A percentile compares a stretch with the other conserved stretches of the same genome.
phyloP scores from a whole-genome alignment of 495 filamentous ascomycete genomes.

The Penicillium psychrofluorescens region DNA sequence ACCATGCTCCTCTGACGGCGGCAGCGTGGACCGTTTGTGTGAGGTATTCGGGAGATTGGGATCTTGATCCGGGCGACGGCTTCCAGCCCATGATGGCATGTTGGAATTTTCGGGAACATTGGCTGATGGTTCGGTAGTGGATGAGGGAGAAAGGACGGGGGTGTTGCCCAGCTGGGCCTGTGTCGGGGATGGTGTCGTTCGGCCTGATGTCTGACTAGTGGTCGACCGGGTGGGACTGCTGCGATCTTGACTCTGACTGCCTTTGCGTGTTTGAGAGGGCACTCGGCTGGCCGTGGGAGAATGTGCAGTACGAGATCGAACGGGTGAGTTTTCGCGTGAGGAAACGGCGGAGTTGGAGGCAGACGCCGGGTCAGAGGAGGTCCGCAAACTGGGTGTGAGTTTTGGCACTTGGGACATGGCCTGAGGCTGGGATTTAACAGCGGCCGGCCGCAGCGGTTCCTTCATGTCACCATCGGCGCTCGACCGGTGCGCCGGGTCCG shows the following conservation, averaged over 20 bases:
- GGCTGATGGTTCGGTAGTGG: constrained; percentile 45
- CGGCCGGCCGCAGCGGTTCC: constrained; percentile 22
- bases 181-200: constrained; percentile 44
- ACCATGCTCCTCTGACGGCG: constrained; percentile 21
- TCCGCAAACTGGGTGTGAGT: constrained; percentile 24
- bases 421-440: constrained; percentile 21
- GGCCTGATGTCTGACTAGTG: constrained; percentile 28
- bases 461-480: constrained; percentile 24
- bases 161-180: constrained; percentile 59
- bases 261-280: constrained; percentile 57
- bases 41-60: constrained; percentile 35
- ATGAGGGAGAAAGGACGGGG: constrained; percentile 41
- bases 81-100: constrained; percentile 55
- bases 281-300: constrained; percentile 22
- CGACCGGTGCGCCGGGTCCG: constrained; percentile 19
- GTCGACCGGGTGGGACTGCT: constrained; percentile 51
- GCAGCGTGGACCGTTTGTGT: constrained; percentile 28
- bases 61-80: constrained; percentile 31
- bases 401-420: constrained; percentile 32
- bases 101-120: constrained; percentile 58
- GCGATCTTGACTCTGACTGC: constrained; percentile 56
- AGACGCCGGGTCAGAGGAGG: constrained; percentile 27
- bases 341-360: constrained; percentile 36
- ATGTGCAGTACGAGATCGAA: constrained; percentile 28
- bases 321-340: constrained; percentile 45